Percentiles rank a stretch among this genome's conserved stretches.
These are phyloP conservation scores for Lathyrus aphaca DNA, from an alignment of 306 rosid species.

Conservation along the genomic window DNA sequence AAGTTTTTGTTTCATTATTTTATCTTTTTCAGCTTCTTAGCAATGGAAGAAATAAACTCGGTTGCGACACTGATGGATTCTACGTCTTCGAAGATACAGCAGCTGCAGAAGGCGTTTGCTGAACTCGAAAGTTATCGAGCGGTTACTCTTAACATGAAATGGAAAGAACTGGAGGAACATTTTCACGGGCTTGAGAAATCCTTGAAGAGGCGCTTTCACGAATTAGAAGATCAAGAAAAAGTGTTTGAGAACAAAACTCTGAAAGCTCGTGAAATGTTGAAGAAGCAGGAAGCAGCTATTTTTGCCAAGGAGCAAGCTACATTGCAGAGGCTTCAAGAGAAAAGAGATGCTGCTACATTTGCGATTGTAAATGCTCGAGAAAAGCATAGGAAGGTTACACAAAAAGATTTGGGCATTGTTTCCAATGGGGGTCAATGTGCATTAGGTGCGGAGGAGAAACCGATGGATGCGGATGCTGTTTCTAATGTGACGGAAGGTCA, in stretches of 20 bases:
- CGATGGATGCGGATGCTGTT: slow-evolving; percentile 53
- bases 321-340: slow-evolving; percentile 78
- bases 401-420: slow-evolving; percentile 52
- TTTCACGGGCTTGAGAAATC: slow-evolving; percentile 97
- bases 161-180: slow-evolving; percentile 98
- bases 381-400: slow-evolving; percentile 69
- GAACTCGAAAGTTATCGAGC: slow-evolving; percentile 97
- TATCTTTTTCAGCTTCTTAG: slow-evolving; percentile 54
- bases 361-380: slow-evolving; percentile 74
- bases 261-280: slow-evolving; percentile 66
- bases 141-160: slow-evolving; percentile 82
- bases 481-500: slow-evolving; percentile 55
- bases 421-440: slow-evolving; percentile 48
- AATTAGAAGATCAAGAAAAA: slow-evolving; percentile 94
- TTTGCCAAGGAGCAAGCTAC: slow-evolving; percentile 79
- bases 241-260: slow-evolving; percentile 72
- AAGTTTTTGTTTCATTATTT: slow-evolving; percentile 27
- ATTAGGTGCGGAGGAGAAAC: slow-evolving; percentile 59
- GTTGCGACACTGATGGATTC: slow-evolving; percentile 79
- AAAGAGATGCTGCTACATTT: slow-evolving; percentile 81
- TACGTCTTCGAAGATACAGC: slow-evolving; percentile 89
- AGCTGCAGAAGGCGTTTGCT: slow-evolving; percentile 97
- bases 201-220: slow-evolving; percentile 95
- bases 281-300: slow-evolving; percentile 75
- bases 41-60: slow-evolving; percentile 80